phyloP scores from a whole-genome alignment of 148 eudicot genomes.

The Salicornia ramosissima region DNA sequence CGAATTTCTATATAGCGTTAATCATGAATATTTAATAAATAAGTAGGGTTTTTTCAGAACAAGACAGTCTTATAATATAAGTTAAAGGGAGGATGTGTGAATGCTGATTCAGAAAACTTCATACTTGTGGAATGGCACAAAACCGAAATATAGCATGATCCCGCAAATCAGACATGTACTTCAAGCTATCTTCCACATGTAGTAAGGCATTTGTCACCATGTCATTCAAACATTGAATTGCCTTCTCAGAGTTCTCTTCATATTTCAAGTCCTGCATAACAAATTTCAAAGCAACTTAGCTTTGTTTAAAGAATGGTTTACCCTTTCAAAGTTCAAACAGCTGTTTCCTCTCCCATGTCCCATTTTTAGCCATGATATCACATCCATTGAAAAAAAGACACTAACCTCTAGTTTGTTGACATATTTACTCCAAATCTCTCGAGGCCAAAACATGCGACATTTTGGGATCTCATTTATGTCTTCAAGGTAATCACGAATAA shows the following conservation, averaged over 20 bases:
- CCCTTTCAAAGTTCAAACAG: not conserved
- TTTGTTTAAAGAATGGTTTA: not conserved
- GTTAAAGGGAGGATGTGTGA: not conserved
- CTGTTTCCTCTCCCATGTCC: not conserved
- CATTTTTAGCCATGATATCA: not conserved
- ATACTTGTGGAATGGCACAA: constrained; percentile 98
- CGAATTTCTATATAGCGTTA: not conserved
- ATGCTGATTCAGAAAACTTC: constrained; percentile 17
- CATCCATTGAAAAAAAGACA: constrained; percentile 11
- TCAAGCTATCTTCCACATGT: constrained; percentile 78
- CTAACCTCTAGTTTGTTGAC: constrained; percentile 86
- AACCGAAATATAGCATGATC: constrained; percentile 67
- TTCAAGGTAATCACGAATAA: constrained; percentile 89
- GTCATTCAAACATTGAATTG: constrained; percentile 89
- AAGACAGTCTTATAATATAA: not conserved
- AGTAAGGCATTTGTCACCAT: constrained; percentile 89
- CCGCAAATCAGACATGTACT: constrained; percentile 69
- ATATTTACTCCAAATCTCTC: constrained; percentile 88
- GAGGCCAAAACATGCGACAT: constrained; percentile 98
- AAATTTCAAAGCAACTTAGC: constrained; percentile 9
- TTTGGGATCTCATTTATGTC: constrained; percentile 94
- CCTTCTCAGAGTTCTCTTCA: constrained; percentile 77
- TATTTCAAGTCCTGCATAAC: constrained; percentile 68
- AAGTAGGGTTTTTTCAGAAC: not conserved
- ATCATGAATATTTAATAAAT: not conserved